Evolutionary conservation across 2,329 filamentous ascomycete genomes (phyloP).

Genomic region (Penicillium sp.): DNA sequence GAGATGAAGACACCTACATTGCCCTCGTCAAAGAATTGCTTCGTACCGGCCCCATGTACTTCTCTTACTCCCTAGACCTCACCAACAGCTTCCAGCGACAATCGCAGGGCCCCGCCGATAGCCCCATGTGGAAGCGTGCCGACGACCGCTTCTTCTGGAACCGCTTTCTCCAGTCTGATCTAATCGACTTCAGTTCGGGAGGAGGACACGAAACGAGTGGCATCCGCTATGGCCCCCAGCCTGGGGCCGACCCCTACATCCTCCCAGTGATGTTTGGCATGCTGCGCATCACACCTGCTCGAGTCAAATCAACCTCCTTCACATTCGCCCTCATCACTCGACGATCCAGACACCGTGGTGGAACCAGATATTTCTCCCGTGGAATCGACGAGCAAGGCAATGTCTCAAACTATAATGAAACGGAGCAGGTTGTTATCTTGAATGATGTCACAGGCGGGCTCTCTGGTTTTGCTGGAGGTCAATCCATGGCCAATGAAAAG

Average conservation of each 20-base stretch:
- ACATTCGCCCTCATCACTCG: constrained; percentile 88
- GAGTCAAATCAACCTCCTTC: constrained; percentile 80
- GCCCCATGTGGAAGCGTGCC: constrained; percentile 85
- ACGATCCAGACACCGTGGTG: constrained; percentile 83
- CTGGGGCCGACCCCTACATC: constrained; percentile 85
- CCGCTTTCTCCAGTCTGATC: constrained; percentile 83
- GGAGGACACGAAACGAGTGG: constrained; percentile 55
- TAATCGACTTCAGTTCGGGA: constrained; percentile 83
- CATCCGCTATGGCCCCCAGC: constrained; percentile 61
- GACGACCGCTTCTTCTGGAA: constrained; percentile 99
- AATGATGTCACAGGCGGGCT: constrained; percentile 79
- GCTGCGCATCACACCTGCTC: constrained; percentile 85
- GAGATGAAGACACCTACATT: constrained; percentile 92
- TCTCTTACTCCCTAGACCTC: constrained; percentile 94
- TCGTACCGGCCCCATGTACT: constrained; percentile 89
- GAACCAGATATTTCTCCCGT: constrained; percentile 92
- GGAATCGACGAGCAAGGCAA: constrained; percentile 92
- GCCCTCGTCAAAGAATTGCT: constrained; percentile 79
- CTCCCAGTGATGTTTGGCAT: constrained; percentile 96
- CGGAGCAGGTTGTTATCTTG: constrained; percentile 86
- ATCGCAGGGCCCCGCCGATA: constrained; percentile 70
- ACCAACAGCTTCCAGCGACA: constrained; percentile 98
- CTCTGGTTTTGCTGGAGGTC: constrained; percentile 78
- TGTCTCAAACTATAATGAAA: constrained; percentile 99
- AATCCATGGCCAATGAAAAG: constrained; percentile 75